Evolutionary conservation across 192 early-diverging fungal species (phyloP).

Genomic region (Chytriomyces hyalinus): DNA sequence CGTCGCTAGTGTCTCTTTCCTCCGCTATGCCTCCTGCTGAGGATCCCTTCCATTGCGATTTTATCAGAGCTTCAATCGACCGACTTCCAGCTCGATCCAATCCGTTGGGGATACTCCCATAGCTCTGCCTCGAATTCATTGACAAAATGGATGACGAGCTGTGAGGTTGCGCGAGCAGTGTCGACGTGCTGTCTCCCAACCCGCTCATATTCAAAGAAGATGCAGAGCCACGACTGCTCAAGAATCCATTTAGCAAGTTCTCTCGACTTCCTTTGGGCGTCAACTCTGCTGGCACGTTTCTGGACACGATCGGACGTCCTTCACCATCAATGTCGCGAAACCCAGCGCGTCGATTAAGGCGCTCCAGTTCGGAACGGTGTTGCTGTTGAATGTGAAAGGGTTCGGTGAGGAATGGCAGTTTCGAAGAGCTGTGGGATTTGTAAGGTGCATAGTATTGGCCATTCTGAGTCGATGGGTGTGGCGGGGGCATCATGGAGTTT

Average conservation of each 20-base stretch:
- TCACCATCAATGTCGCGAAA: constrained; percentile 20
- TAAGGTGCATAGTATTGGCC: too few relatives aligned
- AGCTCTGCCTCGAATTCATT: neutral
- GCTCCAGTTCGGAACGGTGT: neutral
- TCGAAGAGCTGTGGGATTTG: neutral
- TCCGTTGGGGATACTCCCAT: too few relatives aligned
- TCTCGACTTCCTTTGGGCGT: neutral
- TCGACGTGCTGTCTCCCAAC: neutral
- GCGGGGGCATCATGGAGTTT: neutral
- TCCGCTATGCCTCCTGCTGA: too few relatives aligned
- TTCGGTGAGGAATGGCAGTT: neutral
- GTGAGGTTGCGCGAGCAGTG: neutral
- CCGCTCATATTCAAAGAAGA: neutral
- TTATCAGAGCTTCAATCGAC: too few relatives aligned
- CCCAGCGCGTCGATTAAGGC: neutral
- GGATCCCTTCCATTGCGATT: too few relatives aligned
- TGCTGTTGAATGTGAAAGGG: neutral
- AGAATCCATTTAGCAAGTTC: neutral
- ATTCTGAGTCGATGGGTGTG: too few relatives aligned
- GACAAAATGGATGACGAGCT: neutral
- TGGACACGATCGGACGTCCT: constrained; percentile 12
- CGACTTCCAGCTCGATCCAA: too few relatives aligned
- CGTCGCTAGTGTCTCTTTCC: too few relatives aligned
- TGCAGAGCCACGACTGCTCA: neutral
- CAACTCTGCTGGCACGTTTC: neutral